These are phyloP conservation scores for Amyloporia xantha DNA, from an alignment of 768 basidiomycete species.

Conservation along the genomic window DNA sequence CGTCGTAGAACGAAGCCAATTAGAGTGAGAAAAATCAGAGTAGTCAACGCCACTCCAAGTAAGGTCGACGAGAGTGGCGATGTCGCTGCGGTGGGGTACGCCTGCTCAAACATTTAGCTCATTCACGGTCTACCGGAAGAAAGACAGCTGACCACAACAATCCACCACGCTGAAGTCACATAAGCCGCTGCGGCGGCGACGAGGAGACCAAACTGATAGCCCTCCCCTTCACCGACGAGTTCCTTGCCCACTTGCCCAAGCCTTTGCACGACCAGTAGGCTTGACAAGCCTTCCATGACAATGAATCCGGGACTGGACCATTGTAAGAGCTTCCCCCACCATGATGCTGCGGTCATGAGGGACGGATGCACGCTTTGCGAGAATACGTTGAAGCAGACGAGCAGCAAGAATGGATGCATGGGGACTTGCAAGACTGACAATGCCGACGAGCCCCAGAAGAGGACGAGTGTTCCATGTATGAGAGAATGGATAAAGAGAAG, in stretches of 20 bases:
- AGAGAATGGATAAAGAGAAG: slow-evolving; percentile 70
- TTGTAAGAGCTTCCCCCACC: slow-evolving; percentile 69
- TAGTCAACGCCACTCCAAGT: slow-evolving; percentile 80
- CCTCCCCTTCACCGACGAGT: slow-evolving; percentile 65
- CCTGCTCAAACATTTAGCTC: too few species aligned
- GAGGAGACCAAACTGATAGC: slow-evolving; percentile 69
- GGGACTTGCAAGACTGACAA: slow-evolving; percentile 79
- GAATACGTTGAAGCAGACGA: slow-evolving; percentile 83
- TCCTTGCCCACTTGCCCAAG: slow-evolving; percentile 72
- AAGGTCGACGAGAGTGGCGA: slow-evolving; percentile 86
- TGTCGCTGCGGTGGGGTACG: slow-evolving; percentile 76
- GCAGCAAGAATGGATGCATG: slow-evolving; percentile 80
- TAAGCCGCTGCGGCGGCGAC: slow-evolving; percentile 75
- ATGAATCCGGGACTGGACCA: slow-evolving; percentile 76
- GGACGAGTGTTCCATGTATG: slow-evolving; percentile 73
- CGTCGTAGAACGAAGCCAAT: slow-evolving; percentile 86
- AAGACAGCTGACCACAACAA: slow-evolving; percentile 62
- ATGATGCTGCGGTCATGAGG: slow-evolving; percentile 48
- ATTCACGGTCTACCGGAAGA: neutral
- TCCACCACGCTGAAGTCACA: slow-evolving; percentile 82
- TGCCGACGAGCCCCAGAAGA: slow-evolving; percentile 63
- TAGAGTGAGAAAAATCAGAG: slow-evolving; percentile 83
- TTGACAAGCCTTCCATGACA: slow-evolving; percentile 77
- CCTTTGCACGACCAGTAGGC: slow-evolving; percentile 75
- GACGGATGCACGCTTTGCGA: slow-evolving; percentile 55